Percentiles rank a stretch among this genome's conserved stretches.
Evolutionary conservation across 2,329 filamentous ascomycete species (phyloP).

Genomic region (Claviceps lovelessii): DNA sequence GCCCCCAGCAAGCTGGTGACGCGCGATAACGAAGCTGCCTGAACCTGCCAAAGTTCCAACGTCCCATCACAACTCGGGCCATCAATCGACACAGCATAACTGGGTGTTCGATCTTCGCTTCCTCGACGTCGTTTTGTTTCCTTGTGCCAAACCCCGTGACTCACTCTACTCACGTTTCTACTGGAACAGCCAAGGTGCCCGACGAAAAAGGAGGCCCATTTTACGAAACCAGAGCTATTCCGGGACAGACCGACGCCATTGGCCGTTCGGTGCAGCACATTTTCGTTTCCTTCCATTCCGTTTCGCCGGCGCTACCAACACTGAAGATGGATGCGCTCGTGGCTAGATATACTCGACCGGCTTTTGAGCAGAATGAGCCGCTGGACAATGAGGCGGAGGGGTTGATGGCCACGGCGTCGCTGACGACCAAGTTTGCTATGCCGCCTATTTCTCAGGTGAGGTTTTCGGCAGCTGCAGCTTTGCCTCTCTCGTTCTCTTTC

Average conservation of each 20-base stretch:
- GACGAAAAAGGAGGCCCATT: too few species aligned
- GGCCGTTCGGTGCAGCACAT: too few species aligned
- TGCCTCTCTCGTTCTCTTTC: not conserved
- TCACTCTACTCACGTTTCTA: too few species aligned
- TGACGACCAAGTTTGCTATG: constrained; percentile 88
- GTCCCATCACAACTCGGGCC: not conserved
- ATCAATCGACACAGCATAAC: too few species aligned
- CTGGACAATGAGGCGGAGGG: constrained; percentile 60
- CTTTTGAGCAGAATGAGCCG: constrained; percentile 56
- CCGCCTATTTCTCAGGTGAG: constrained; percentile 75
- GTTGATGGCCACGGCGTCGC: constrained; percentile 54
- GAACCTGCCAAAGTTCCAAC: constrained; percentile 13
- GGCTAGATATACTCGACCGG: constrained; percentile 73
- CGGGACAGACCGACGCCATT: not conserved
- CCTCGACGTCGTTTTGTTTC: too few species aligned
- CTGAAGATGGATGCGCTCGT: constrained; percentile 77
- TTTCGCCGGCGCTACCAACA: not conserved
- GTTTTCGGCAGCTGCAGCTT: too few species aligned
- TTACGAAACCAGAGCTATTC: too few species aligned
- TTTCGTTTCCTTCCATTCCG: not conserved
- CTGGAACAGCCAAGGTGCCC: too few species aligned
- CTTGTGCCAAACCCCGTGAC: too few species aligned
- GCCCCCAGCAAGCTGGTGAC: constrained; percentile 17
- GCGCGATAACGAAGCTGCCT: constrained; percentile 31
- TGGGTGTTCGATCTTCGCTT: too few species aligned